These are phyloP conservation scores for Eurotiales sp. DNA, from an alignment of 2,329 filamentous ascomycete genomes.

Conservation along the genomic window DNA sequence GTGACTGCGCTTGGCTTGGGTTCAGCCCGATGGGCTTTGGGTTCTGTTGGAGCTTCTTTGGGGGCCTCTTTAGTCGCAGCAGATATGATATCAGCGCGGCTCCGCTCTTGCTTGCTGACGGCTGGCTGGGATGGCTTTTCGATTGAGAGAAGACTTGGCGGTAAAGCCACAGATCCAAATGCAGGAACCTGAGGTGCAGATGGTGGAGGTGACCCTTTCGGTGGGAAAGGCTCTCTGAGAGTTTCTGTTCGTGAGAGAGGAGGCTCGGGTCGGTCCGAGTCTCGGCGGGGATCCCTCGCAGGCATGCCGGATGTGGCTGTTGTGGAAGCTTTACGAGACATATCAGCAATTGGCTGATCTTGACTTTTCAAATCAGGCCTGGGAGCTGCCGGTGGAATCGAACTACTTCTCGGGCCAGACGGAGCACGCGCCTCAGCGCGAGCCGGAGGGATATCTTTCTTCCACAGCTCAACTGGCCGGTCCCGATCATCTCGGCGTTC, in stretches of 20 bases:
- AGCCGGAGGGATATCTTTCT: constrained; percentile 35
- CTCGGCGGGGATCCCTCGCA: constrained; percentile 28
- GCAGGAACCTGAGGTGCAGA: constrained; percentile 41
- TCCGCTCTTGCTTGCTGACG: constrained; percentile 10
- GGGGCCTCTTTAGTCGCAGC: constrained; percentile 30
- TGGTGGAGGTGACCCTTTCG: constrained; percentile 35
- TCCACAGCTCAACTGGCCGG: constrained; percentile 33
- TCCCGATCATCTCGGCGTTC: constrained; percentile 34
- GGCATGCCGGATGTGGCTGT: constrained; percentile 15
- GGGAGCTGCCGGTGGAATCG: constrained; percentile 11
- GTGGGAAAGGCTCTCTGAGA: constrained; percentile 24
- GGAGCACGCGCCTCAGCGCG: constrained; percentile 20
- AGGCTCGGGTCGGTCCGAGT: constrained; percentile 28
- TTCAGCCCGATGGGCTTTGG: constrained; percentile 39
- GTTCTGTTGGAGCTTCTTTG: constrained; percentile 42
- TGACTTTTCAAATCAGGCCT: constrained; percentile 20
- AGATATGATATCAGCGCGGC: constrained; percentile 19
- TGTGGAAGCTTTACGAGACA: constrained; percentile 21
- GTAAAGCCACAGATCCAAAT: constrained; percentile 36
- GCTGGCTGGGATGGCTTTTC: constrained; percentile 18
- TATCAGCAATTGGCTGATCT: constrained; percentile 25
- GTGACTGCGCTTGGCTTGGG: constrained; percentile 23
- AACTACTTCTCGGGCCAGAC: constrained; percentile 13
- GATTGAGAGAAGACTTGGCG: constrained; percentile 21
- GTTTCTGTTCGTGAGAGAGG: constrained; percentile 24